Base-by-base conservation (phyloP, 306 rosid genomes). In the Cyclanthera cordifolia region DNA sequence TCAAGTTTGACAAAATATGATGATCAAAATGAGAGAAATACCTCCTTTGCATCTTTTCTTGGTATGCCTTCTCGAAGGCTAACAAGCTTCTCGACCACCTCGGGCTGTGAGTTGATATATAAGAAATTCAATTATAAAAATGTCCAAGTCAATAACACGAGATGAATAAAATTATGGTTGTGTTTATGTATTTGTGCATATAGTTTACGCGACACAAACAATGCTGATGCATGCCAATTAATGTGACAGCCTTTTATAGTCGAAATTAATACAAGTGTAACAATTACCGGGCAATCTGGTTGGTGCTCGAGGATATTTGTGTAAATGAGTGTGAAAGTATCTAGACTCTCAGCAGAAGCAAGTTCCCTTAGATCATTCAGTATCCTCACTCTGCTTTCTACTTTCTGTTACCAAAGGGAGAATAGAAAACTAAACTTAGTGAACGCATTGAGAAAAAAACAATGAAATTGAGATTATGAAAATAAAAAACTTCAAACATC, bases 41-140 rank as follows among this genome's bases (percentile, higher is more conserved):
- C 98, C 98, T 93, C 96, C 74, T 93, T 93, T n/a, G 98, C 98
- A 71, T 93, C 98, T 73, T 93, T 93, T 74, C 88, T 78, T 16
- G 98, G 98, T 71, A 93, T 93, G 79, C 98, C 98, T 84, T 93
- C 96, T 79, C 96, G 86, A 43, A 89, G 75, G 68, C 85, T 88
- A 51, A 93, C 96, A 72, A 93, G 98, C 79, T 86, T 93, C 85
- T 93, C 99, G 3, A 93, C 99, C 73, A 93, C 99, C 73, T 93
- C 96, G 56, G 90, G 85, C 96, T 93, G 79, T 79, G 80, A 37
- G 43, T 37, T 37, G 8, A 37, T 37, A 37, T 37, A 4, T 34
- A 34, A 34, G 41, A 34, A 34, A 34, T 34, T 34, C 41, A 34
- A 34, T 34, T 34, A 37, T 37, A 37, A 37, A 11, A 37, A 37